Evolutionary conservation across 495 filamentous ascomycete species (phyloP), one percentile per base, ranked within the genome.

Genomic region (Penicillium alfredii): DNA sequence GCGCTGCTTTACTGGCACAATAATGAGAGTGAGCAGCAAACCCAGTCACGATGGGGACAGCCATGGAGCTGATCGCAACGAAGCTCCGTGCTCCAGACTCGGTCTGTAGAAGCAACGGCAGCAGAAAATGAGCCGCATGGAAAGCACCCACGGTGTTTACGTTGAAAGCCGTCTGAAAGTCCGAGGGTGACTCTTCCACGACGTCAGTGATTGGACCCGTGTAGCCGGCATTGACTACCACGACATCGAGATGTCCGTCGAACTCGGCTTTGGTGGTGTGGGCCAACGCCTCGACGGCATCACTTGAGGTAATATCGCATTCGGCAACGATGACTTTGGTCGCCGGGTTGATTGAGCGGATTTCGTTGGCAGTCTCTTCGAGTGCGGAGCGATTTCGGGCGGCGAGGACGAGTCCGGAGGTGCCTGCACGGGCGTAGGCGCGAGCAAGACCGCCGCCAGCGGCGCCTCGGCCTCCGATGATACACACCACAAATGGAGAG

Each of bases 391-490:
- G 26, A 12, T 58, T 61, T 9, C 60, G 51, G 2, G 61, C 65
- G 1, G 66, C 55, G 21, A 73, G 55, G 17, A 73, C 55, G 10
- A 74, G 48, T 23, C 50, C 63, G 25, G 51, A 60, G 9, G 56
- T 55, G 3, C 57, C 56, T 9, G 68, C 67, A 13, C 39, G 40
- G 6, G 66, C 61, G 42, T 70, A 68, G 2, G 64, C 50, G 17
- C 54, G 48, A 6, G 64, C 63, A 25, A 72, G 55, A 18, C 55
- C 63, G 29, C 36, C 53, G 25, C 68, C 71, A 28, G 72, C 56
- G 20, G 71, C 71, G 6, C 63, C 56, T 16, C 61, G 56, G 2
- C 68, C 62, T 2, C 72, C 72, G 7, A 69, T 70, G 23, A 76
- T 53, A 33, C 49, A 53, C 11, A 64, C 53, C 28, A 67, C 69